phyloP scores from a whole-genome alignment of 2,329 filamentous ascomycete genomes.

The Venturia effusa region DNA sequence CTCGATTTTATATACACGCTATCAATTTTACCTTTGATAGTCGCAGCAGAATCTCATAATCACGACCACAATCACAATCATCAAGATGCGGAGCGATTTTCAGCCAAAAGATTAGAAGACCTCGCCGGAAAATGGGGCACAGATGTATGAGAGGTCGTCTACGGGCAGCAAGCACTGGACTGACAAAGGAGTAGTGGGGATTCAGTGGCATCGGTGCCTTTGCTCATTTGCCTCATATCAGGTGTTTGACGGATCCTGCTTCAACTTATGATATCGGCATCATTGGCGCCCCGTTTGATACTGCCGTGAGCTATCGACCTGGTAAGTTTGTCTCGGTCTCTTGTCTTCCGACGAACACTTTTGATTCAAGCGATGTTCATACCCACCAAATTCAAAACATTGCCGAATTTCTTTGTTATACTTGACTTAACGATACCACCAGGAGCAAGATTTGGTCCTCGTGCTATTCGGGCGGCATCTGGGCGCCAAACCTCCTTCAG shows the following conservation, averaged over 20 bases:
- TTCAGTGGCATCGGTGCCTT: slow-evolving; percentile 59
- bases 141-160: slow-evolving; percentile 21
- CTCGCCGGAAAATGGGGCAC: slow-evolving; percentile 28
- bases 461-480: slow-evolving; percentile 76
- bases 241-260: slow-evolving; percentile 36
- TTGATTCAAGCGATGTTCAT: background rate
- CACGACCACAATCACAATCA: background rate
- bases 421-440: background rate
- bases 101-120: slow-evolving; percentile 11
- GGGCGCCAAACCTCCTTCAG: slow-evolving; percentile 69
- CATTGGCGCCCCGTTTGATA: slow-evolving; percentile 40
- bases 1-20: background rate
- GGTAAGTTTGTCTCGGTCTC: slow-evolving; percentile 18
- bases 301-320: slow-evolving; percentile 35
- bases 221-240: slow-evolving; percentile 37
- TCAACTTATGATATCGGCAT: slow-evolving; percentile 36
- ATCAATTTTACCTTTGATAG: background rate
- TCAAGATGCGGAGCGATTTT: slow-evolving; percentile 1
- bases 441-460: slow-evolving; percentile 64
- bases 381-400: background rate
- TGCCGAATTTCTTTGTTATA: background rate
- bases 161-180: background rate
- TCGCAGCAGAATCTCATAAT: background rate
- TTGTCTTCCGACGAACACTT: background rate
- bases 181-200: slow-evolving; percentile 38